Conservation (phyloP, 257 asterid species). For the Solanum clarkiae region DNA sequence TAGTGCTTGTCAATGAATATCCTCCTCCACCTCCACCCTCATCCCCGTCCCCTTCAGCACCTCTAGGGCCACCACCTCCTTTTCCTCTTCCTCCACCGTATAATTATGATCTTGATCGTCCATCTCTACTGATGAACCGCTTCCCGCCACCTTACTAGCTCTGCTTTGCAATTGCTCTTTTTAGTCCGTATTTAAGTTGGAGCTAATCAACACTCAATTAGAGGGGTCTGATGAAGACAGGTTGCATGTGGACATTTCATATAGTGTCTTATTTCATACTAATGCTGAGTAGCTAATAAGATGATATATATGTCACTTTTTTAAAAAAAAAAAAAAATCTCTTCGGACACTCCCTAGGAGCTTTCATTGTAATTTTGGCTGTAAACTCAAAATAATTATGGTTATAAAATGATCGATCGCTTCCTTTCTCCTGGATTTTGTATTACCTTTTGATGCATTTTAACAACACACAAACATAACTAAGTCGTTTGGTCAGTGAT, state of each 20-base stretch:
- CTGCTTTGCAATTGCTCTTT: background rate
- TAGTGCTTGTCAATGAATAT: background rate
- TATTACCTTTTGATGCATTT: background rate
- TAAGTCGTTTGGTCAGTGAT: background rate
- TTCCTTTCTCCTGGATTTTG: background rate
- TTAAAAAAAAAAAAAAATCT: no score
- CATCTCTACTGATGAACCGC: background rate
- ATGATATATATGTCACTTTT: background rate
- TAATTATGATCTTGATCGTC: background rate
- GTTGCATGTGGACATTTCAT: background rate
- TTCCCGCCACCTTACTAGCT: slow-evolving; percentile 2
- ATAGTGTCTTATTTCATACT: background rate
- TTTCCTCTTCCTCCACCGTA: background rate
- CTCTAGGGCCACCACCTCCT: background rate
- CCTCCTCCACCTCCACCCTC: background rate
- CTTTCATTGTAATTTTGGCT: no score
- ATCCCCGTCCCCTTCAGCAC: background rate
- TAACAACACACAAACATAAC: background rate
- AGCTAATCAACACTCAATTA: background rate
- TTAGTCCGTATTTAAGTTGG: background rate
- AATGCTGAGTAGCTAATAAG: background rate
- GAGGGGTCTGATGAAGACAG: background rate
- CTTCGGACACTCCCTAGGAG: no score
- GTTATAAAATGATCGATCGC: background rate
- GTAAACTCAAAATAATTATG: background rate